Evolutionary conservation across 805 yeast genomes (phyloP), one percentile per base, ranked within the genome.

Genomic region (Ogataea minuta): DNA sequence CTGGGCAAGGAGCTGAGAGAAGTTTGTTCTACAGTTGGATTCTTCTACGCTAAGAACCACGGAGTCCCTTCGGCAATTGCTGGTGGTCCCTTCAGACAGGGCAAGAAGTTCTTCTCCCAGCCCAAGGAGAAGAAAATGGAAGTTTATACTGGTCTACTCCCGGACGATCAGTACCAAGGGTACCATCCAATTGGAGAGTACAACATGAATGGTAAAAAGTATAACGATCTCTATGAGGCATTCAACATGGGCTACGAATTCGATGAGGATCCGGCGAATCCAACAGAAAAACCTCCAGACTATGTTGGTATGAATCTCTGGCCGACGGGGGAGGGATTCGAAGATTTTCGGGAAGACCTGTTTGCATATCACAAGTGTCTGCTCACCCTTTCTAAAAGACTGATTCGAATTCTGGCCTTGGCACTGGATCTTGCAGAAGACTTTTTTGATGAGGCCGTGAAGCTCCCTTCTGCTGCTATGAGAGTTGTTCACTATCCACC

Each of bases 401-500:
- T 9, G 11, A 15, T 23, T 30, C 39, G 53, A 15, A 31, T 56
- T 2, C 12, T 57, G 6, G 57, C 62, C 4, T 35, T 57, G 19
- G 53, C 57, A 8, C 48, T 59, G 21, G 60, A 47, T 9, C 36
- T 59, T 12, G 39, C 40, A 5, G 56, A 52, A 33, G 40, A 48
- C 33, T 56, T 43, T 30, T 58, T 58, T 37, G 50, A 53, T 17
- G 49, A 46, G 9, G 50, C 49, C 9, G 46, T 56, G 12, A 46
- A 46, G 15, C 43, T 42, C 7, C 62, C 63, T n/a, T 46, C 55
- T 11, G 60, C 61, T 4, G 52, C 50, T 3, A 45, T 49, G 27
- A 46, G 66, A 31, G 41, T 58, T n/a, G 41, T 57, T 4, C 63
- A 57, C 31, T 61, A 61, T 28, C 63, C 63, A 4, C 48, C 45